Evolutionary conservation across 176 grass and related monocot species (phyloP).

Genomic region (Thalia dealbata): DNA sequence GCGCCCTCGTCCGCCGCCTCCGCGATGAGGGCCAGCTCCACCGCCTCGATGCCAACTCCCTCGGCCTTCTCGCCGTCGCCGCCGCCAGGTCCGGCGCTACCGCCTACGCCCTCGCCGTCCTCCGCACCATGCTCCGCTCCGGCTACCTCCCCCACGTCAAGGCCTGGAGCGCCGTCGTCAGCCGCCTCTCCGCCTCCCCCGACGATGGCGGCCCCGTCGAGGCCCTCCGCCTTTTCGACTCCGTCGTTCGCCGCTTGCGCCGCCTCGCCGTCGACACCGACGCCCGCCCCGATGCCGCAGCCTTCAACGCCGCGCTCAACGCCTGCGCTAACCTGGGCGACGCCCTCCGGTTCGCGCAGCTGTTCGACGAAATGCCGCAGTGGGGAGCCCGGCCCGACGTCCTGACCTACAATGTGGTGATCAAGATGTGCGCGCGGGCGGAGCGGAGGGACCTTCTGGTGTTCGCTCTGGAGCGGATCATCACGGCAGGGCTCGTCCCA

Average conservation of each 20-base stretch:
- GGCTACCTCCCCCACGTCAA: conserved; percentile 62
- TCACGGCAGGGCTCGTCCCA: conserved; percentile 32
- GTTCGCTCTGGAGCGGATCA: conserved; percentile 33
- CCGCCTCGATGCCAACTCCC: conserved; percentile 64
- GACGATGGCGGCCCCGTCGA: conserved; percentile 21
- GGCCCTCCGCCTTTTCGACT: conserved; percentile 58
- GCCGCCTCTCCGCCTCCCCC: conserved; percentile 32
- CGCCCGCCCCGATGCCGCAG: conserved; percentile 52
- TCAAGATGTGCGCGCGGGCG: conserved; percentile 78
- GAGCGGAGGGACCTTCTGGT: conserved; percentile 51
- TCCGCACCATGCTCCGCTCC: conserved; percentile 53
- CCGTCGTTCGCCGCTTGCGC: conserved; percentile 42
- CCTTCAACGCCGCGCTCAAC: conserved; percentile 76
- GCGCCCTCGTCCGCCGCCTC: conserved; percentile 39
- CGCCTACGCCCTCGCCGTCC: conserved; percentile 34
- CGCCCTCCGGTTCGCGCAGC: conserved; percentile 36
- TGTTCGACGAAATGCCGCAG: conserved; percentile 55
- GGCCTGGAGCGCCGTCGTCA: conserved; percentile 66
- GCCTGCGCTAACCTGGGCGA: conserved; percentile 67
- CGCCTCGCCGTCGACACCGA: conserved; percentile 5
- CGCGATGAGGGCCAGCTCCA: conserved; percentile 31
- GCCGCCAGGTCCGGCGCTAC: conserved; percentile 38
- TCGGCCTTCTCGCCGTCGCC: conserved; percentile 59
- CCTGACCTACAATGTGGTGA: conserved; percentile 62
- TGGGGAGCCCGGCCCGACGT: conserved; percentile 37